These are phyloP conservation scores for Podila horticola DNA, from an alignment of 192 early-diverging fungal genomes.

Conservation along the genomic window DNA sequence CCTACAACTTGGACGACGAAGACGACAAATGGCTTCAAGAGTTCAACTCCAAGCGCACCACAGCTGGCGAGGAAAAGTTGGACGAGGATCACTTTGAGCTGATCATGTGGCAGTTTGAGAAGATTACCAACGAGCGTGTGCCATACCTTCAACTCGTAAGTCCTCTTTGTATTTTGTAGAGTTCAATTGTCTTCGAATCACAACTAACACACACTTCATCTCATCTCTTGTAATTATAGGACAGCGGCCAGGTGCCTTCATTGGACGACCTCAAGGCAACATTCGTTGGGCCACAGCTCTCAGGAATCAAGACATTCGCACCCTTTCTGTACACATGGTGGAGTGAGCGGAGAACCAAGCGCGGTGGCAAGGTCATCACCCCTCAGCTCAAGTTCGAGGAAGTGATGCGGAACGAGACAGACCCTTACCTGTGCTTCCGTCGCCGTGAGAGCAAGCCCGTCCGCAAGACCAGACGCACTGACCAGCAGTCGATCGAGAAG, in stretches of 20 bases:
- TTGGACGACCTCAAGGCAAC: conserved; percentile 54
- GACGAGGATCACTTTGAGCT: conserved; percentile 82
- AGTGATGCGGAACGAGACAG: conserved; percentile 72
- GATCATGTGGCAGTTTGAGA: conserved; percentile 82
- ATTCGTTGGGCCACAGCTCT: conserved; percentile 41
- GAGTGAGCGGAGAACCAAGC: conserved; percentile 38
- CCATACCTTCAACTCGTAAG: conserved; percentile 55
- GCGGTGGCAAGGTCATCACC: conserved; percentile 59
- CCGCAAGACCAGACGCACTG: conserved; percentile 88
- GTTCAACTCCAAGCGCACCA: conserved; percentile 50
- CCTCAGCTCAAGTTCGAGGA: conserved; percentile 77
- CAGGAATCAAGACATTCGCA: conserved; percentile 38
- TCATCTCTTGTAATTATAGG: conserved; percentile 11
- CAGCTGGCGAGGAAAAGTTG: conserved; percentile 49
- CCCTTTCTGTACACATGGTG: conserved; percentile 40
- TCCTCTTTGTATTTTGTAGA: not conserved
- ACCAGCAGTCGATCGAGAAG: conserved; percentile 88
- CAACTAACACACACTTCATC: not conserved
- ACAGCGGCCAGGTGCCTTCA: conserved; percentile 48
- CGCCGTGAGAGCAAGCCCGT: conserved; percentile 90
- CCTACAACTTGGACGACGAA: conserved; percentile 91
- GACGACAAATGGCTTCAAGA: conserved; percentile 78
- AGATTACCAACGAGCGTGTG: conserved; percentile 68
- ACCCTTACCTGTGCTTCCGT: conserved; percentile 98
- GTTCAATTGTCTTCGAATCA: not conserved